A percentile compares a stretch with the other conserved stretches of the same genome.
These are phyloP conservation scores for Pleurotus platypus DNA, from an alignment of 768 basidiomycete species.

Conservation along the genomic window DNA sequence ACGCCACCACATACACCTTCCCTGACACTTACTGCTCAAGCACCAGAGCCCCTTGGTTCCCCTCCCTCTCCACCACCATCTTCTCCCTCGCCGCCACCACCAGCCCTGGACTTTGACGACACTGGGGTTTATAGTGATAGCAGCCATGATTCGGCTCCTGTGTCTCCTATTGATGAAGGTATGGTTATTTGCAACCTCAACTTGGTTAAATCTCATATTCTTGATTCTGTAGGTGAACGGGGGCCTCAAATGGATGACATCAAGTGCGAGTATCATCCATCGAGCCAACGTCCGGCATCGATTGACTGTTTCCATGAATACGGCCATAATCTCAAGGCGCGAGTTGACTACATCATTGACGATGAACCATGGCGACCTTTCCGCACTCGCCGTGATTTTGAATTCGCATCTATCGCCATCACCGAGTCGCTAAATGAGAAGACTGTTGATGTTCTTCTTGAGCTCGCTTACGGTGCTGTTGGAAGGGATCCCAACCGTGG, in stretches of 20 bases:
- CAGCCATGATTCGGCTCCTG: too few relatives aligned
- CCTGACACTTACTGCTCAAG: too few relatives aligned
- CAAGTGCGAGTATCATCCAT: conserved; percentile 22
- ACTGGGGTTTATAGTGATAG: too few relatives aligned
- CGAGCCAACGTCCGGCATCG: conserved; percentile 7
- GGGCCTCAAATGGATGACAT: conserved; percentile 16
- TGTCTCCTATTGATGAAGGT: not conserved
- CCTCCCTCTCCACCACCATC: too few relatives aligned
- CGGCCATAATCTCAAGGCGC: not conserved
- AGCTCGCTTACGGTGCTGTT: conserved; percentile 12
- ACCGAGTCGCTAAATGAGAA: conserved; percentile 16
- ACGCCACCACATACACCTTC: too few relatives aligned
- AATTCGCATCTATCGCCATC: conserved; percentile 21
- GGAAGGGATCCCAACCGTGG: not conserved
- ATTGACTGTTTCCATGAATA: conserved; percentile 17
- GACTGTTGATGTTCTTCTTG: conserved; percentile 16
- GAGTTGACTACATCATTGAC: conserved; percentile 1
- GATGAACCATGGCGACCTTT: conserved; percentile 23
- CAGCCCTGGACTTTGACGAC: too few relatives aligned
- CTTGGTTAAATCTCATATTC: too few relatives aligned
- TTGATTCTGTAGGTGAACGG: too few relatives aligned
- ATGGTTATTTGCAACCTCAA: too few relatives aligned
- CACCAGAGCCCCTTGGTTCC: too few relatives aligned
- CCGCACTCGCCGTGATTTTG: conserved; percentile 20
- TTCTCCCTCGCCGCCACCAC: too few relatives aligned